phyloP scores from a whole-genome alignment of 2,329 filamentous ascomycete species.

The Fusarium illudens region DNA sequence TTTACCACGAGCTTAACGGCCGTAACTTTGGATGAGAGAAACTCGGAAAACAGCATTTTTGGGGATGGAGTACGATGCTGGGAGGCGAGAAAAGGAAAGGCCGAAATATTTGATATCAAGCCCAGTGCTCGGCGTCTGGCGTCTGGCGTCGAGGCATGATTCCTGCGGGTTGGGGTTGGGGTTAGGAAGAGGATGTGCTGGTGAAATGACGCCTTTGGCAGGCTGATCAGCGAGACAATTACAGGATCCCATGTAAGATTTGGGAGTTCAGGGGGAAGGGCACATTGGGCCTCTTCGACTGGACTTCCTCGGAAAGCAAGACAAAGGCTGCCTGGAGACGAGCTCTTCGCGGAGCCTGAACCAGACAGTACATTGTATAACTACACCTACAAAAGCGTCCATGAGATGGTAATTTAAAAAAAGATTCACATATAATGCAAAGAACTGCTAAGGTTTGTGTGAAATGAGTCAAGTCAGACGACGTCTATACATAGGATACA shows the following conservation, averaged over 20 bases:
- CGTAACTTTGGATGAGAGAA: constrained; percentile 38
- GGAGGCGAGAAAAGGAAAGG: constrained; percentile 33
- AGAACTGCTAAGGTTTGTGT: constrained; percentile 15
- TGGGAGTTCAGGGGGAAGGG: constrained; percentile 13
- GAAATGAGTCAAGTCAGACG: constrained; percentile 44
- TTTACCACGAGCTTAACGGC: constrained; percentile 39
- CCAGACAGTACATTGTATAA: constrained; percentile 33
- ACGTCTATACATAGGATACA: constrained; percentile 50
- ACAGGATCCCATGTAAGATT: constrained; percentile 25
- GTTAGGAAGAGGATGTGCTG: constrained; percentile 15
- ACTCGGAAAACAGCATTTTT: constrained; percentile 33
- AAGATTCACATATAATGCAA: constrained; percentile 27
- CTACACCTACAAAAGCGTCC: constrained; percentile 37
- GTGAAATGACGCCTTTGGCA: constrained; percentile 24
- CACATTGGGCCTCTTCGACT: constrained; percentile 6
- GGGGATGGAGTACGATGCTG: constrained; percentile 38
- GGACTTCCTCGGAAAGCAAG: constrained; percentile 16
- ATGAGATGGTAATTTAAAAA: constrained; percentile 35
- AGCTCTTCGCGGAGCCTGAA: constrained; percentile 15
- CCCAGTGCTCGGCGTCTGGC: constrained; percentile 42
- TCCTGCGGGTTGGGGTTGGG: constrained; percentile 21
- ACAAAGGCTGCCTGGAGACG: constrained; percentile 21
- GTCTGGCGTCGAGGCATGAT: constrained; percentile 43
- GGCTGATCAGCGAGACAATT: constrained; percentile 25
- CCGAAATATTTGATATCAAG: constrained; percentile 36